These are phyloP conservation scores for Vaccinium vitisidaea DNA, from an alignment of 148 eudicot genomes.

Conservation along the genomic window DNA sequence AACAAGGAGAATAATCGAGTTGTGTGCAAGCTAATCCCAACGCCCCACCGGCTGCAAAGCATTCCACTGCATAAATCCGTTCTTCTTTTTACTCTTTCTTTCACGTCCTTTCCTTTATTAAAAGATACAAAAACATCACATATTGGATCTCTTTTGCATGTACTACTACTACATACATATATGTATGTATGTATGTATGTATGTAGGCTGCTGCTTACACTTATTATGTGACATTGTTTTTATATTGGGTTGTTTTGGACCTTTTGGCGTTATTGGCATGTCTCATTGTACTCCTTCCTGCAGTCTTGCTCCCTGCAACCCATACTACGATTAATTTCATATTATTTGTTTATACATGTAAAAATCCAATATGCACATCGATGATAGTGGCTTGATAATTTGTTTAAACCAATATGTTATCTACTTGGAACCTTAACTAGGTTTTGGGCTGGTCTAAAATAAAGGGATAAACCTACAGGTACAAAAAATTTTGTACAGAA, in stretches of 20 bases:
- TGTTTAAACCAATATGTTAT: too few species aligned
- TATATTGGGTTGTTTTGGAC: too few species aligned
- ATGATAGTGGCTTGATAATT: too few species aligned
- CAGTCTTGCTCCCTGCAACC: not conserved
- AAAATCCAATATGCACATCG: too few species aligned
- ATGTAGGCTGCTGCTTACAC: not conserved
- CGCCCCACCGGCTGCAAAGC: not conserved
- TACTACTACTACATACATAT: not conserved
- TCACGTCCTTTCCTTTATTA: not conserved
- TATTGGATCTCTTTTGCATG: not conserved
- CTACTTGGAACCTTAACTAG: too few species aligned
- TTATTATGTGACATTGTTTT: not conserved
- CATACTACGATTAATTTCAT: not conserved
- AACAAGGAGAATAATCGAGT: too few species aligned
- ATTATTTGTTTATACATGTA: not conserved
- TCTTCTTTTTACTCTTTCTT: not conserved
- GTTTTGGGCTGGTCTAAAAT: too few species aligned
- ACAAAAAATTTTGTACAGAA: too few species aligned
- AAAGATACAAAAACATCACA: not conserved
- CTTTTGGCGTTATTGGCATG: not conserved
- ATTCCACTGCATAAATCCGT: not conserved
- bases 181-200: not conserved
- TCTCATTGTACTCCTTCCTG: not conserved
- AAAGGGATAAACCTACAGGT: too few species aligned
- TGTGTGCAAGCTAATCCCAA: too few species aligned